Evolutionary conservation across 1,284 basidiomycete genomes (phyloP), one percentile per base, ranked within the genome.

Genomic region (Vanrija sp.): DNA sequence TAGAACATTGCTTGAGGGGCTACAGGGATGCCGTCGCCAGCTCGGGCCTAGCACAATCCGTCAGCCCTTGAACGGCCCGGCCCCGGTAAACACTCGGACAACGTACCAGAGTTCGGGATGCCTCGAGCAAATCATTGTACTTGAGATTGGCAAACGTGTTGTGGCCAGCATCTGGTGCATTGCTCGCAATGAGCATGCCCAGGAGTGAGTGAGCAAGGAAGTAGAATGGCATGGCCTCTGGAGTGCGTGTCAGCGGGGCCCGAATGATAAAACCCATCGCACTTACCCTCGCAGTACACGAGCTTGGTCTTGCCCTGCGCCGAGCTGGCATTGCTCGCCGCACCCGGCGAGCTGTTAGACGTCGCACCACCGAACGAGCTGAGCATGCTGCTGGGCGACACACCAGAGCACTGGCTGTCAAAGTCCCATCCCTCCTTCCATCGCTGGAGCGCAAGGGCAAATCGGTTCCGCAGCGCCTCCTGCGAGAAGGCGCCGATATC

Each of bases 391-490:
- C 15, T 23, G 18, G 42, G 21, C 19, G 44, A 23, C 16, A 40
- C 16, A 14, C 43, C 29, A 15, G 57, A 53, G 60, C 78, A 79
- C 8, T 74, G 59, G 15, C 65, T 55, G 59, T 80, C 78, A 57
- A 76, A 74, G 60, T 78, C 76, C 78, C 77, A 78, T 6, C 77
- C 78, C 65, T 74, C 67, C 38, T 75, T 65, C 78, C 78, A 79
- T 71, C 66, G 62, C 50, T 72, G 66, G 38, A 77, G 55, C 1
- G 62, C 74, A 25, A 61, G 45, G n/a, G 63, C 59, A 42, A 71
- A 77, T 42, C 70, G 52, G n/a, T 57, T 61, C 19, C 62, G 55
- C 28, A 75, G 45, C 18, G 61, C 60, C 38, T 72, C 67, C 42
- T 59, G 60, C 5, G 69, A 66, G 9, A 69, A 62, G 19, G 49